phyloP scores from a whole-genome alignment of 768 basidiomycete genomes.

The Postia placenta region DNA sequence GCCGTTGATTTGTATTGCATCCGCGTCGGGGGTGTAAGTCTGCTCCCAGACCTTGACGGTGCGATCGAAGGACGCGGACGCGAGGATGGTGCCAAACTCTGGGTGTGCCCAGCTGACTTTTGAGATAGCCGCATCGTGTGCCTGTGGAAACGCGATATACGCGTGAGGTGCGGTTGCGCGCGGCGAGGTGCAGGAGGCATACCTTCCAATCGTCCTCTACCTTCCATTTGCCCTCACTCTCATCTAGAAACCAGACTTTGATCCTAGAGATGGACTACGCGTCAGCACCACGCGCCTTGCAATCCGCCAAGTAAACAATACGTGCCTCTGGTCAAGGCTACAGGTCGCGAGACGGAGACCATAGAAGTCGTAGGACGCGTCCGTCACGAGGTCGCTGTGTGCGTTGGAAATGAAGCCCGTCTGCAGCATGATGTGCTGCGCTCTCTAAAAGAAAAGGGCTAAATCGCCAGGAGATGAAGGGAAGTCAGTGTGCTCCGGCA shows the following conservation, averaged over 20 bases:
- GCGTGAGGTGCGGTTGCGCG: slow-evolving; percentile 1
- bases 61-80: slow-evolving; percentile 85
- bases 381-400: slow-evolving; percentile 78
- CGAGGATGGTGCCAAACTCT: slow-evolving; percentile 83
- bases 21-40: slow-evolving; percentile 25
- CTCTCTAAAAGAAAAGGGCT: no score
- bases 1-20: slow-evolving; percentile 23
- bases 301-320: slow-evolving; percentile 13
- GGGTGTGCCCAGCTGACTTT: slow-evolving; percentile 89
- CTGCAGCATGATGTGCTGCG: slow-evolving; percentile 62
- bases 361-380: slow-evolving; percentile 88
- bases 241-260: slow-evolving; percentile 81
- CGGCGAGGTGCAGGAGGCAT: slow-evolving; percentile 1
- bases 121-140: slow-evolving; percentile 90
- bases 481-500: no score
- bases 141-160: no score
- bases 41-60: slow-evolving; percentile 93
- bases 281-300: no score
- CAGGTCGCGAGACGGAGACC: slow-evolving; percentile 78
- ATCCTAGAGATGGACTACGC: slow-evolving; percentile 47
- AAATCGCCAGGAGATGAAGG: no score
- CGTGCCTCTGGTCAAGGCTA: slow-evolving; percentile 74
- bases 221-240: slow-evolving; percentile 65
- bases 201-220: slow-evolving; percentile 92
- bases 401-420: slow-evolving; percentile 74